Percentiles rank a stretch among this genome's conserved stretches.
Conservation (phyloP, 1,284 basidiomycete genomes). For the Moesziomyces antarcticus region DNA sequence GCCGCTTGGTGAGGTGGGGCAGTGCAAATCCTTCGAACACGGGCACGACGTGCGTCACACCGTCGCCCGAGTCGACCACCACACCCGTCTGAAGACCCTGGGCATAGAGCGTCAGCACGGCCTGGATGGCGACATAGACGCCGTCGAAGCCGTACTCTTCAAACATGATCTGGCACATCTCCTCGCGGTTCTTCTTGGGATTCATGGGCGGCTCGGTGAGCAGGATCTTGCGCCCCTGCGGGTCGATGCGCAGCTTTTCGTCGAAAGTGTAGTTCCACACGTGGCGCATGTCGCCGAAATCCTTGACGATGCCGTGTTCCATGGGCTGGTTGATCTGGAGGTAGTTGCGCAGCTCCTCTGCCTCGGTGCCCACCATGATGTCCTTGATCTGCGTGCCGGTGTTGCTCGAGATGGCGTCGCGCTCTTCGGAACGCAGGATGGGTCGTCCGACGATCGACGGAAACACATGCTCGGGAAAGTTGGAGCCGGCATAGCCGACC, state of each 20-base stretch:
- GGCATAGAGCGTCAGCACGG: conserved; percentile 95
- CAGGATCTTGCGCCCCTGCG: conserved; percentile 87
- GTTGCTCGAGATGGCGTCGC: conserved; percentile 74
- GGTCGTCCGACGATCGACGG: conserved; percentile 96
- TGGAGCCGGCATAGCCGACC: conserved; percentile 86
- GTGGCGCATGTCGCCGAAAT: conserved; percentile 99
- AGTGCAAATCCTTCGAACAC: conserved; percentile 97
- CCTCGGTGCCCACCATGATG: conserved; percentile 97
- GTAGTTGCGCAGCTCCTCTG: conserved; percentile 91
- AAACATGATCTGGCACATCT: conserved; percentile 99
- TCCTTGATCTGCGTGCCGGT: conserved; percentile 74
- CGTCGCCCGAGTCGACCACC: conserved; percentile 98
- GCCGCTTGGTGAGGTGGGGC: conserved; percentile 88
- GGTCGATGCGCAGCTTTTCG: conserved; percentile 91
- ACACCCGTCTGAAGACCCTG: conserved; percentile 98
- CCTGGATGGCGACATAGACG: conserved; percentile 98
- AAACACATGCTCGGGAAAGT: conserved; percentile 99
- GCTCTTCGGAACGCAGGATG: conserved; percentile 96
- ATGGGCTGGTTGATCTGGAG: conserved; percentile 97
- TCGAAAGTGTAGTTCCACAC: conserved; percentile 99
- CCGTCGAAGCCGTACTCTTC: conserved; percentile 97
- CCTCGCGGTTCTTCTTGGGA: conserved; percentile 89
- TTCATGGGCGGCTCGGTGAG: conserved; percentile 99
- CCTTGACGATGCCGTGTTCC: conserved; percentile 98
- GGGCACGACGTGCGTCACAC: conserved; percentile 98